Evolutionary conservation across 805 yeast genomes (phyloP).

Genomic region (Hanseniaspora nectarophila): DNA sequence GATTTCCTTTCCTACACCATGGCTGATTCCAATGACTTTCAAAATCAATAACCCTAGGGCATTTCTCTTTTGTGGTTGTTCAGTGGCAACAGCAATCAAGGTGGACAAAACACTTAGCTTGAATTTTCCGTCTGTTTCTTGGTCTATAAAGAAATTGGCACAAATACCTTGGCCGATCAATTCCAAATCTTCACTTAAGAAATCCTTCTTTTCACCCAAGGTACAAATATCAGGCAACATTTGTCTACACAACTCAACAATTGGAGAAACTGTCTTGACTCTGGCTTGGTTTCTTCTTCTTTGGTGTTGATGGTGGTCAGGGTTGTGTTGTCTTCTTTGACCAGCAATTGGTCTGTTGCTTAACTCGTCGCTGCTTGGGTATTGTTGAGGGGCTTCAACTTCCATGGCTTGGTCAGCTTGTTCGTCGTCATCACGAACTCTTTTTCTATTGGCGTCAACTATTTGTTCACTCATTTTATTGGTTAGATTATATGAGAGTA

Average conservation of each 20-base stretch:
- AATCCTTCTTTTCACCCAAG: slow-evolving; percentile 44
- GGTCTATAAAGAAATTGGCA: slow-evolving; percentile 49
- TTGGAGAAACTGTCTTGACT: slow-evolving; percentile 10
- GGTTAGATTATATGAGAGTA: neutral
- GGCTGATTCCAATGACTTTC: slow-evolving; percentile 51
- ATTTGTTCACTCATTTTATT: slow-evolving; percentile 9
- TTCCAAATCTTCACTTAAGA: slow-evolving; percentile 50
- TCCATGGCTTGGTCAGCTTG: slow-evolving; percentile 5
- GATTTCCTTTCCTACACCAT: slow-evolving; percentile 54
- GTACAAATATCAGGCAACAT: slow-evolving; percentile 43
- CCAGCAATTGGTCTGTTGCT: slow-evolving; percentile 9
- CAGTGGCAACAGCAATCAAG: slow-evolving; percentile 55
- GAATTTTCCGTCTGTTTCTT: slow-evolving; percentile 28
- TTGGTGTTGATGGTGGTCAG: slow-evolving; percentile 3
- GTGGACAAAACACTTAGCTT: slow-evolving; percentile 50
- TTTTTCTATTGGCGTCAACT: neutral
- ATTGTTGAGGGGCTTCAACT: neutral
- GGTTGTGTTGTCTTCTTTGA: slow-evolving; percentile 3
- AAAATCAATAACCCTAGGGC: slow-evolving; percentile 58
- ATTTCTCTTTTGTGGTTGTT: slow-evolving; percentile 84
- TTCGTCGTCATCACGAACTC: slow-evolving; percentile 13
- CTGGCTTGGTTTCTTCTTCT: slow-evolving; percentile 13
- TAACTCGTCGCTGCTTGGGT: neutral
- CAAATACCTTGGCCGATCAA: slow-evolving; percentile 56
- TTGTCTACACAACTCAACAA: slow-evolving; percentile 35